phyloP scores from a whole-genome alignment of 768 basidiomycete genomes.

The Cyclocybe aegerita region DNA sequence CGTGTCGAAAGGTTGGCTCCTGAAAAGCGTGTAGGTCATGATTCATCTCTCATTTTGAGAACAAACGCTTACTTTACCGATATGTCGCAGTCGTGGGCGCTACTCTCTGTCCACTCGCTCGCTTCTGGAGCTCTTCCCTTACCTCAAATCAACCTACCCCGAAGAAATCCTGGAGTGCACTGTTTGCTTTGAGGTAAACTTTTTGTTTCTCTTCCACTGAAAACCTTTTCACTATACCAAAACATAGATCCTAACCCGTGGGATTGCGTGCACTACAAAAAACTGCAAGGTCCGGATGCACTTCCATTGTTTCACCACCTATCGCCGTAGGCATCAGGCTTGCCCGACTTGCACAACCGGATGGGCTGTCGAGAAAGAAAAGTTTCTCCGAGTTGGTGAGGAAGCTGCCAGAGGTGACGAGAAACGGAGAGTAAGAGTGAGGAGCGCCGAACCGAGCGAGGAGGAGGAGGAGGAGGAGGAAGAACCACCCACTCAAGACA shows the following conservation, averaged over 20 bases:
- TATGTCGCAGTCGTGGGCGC: constrained; percentile 51
- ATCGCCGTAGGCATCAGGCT: constrained; percentile 36
- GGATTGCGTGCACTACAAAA: constrained; percentile 56
- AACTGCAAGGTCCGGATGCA: constrained; percentile 71
- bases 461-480: constrained; percentile 46
- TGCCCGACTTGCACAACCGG: constrained; percentile 60
- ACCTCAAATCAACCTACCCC: constrained; percentile 71
- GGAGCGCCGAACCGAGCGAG: constrained; percentile 32
- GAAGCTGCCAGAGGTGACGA: constrained; percentile 63
- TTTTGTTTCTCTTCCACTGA: background rate
- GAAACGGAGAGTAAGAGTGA: constrained; percentile 37
- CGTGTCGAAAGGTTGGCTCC: constrained; percentile 79
- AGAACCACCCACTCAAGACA: constrained; percentile 28
- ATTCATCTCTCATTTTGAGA: constrained; percentile 6
- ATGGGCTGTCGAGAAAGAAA: constrained; percentile 56
- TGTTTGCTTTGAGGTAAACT: constrained; percentile 65
- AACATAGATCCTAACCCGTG: constrained; percentile 64
- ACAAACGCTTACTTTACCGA: background rate
- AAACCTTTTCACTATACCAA: background rate
- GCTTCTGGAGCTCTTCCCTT: constrained; percentile 68
- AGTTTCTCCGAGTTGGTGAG: constrained; percentile 65
- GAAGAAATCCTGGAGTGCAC: constrained; percentile 73
- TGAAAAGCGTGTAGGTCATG: constrained; percentile 66
- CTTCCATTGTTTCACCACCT: constrained; percentile 56
- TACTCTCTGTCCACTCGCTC: constrained; percentile 78